Evolutionary conservation across 257 asterid genomes (phyloP), one percentile per base, ranked within the genome.

Genomic region (Orobanche coerulescens): DNA sequence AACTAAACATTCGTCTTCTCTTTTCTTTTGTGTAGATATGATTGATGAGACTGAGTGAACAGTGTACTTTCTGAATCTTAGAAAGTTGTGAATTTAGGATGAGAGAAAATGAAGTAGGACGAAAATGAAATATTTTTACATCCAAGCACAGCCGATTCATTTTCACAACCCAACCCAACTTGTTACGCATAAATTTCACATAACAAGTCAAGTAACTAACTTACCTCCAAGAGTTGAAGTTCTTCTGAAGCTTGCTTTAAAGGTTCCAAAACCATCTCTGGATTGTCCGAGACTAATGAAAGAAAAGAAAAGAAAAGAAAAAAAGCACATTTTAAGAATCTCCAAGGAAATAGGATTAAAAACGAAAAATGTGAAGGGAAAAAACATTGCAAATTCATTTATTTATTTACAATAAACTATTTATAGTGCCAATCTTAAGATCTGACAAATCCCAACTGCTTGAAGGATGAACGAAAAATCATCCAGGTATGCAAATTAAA

Each of bases 231-330:
- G 65, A 77, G 84, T 70, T 88, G 82, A 70, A 89, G 95, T 59
- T 80, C 95, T 72, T 82, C 91, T 0, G 94, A 80, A 79, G 98
- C 98, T 75, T 83, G 98, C 62, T 71, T 79, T 60, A 93, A 67
- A 23, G 98, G 87, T 61, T 79, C 91, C 4, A 93, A 78, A 72
- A 84, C 91, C 75, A 73, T 68, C 71, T 83, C 95, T 19, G 86
- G 78, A 52, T 83, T 70, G 46, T 83, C 90, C 11, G 80, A 74
- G 72, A 82, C 98, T 88, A 81, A 47, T 13, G 61, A 61, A 56
- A 68, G 67, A 68, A 52, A 59, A 23, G 4, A 39, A 46, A 73
- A 10, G 19, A 56, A n/a, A 56, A 56, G 11, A 42, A 13, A 47
- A 20, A 66, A 39, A 4, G 14, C 34, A 39, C 20, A 1, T 50